Percentiles rank a stretch among this genome's conserved stretches.
phyloP scores from a whole-genome alignment of 169 alveolate species.

The Cryptosporidium parvum region DNA sequence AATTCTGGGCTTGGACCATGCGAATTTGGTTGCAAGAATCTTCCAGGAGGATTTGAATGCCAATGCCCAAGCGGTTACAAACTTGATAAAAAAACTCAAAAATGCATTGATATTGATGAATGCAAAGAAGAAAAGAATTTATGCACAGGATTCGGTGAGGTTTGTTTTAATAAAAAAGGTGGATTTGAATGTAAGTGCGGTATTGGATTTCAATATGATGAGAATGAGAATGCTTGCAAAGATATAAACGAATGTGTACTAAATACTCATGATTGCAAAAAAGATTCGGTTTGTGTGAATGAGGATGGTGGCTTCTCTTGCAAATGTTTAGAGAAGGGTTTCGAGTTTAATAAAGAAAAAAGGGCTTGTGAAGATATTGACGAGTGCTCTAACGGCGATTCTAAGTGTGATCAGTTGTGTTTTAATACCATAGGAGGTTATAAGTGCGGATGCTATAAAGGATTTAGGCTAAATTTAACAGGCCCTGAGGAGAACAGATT shows the following conservation, averaged over 20 bases:
- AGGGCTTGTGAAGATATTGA: conserved; percentile 79
- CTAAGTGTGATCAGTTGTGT: conserved; percentile 78
- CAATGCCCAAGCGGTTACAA: conserved; percentile 70
- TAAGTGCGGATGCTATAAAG: conserved; percentile 76
- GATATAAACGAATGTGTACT: conserved; percentile 79
- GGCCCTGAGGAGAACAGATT: conserved; percentile 46
- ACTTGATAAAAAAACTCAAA: conserved; percentile 54
- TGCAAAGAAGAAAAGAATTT: conserved; percentile 61
- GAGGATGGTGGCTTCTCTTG: conserved; percentile 77
- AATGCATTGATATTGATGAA: conserved; percentile 79
- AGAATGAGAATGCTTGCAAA: conserved; percentile 54
- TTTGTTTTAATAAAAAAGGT: conserved; percentile 78
- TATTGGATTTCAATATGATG: conserved; percentile 55
- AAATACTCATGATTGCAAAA: conserved; percentile 36
- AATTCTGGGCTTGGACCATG: conserved; percentile 45
- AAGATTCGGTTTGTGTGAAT: conserved; percentile 69
- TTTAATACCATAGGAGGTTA: conserved; percentile 80
- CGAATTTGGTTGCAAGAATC: conserved; percentile 60
- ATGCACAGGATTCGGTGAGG: conserved; percentile 72
- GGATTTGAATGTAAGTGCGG: conserved; percentile 79
- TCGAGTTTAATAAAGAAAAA: conserved; percentile 70
- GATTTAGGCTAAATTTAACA: conserved; percentile 65
- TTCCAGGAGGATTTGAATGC: conserved; percentile 69
- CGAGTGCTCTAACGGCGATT: conserved; percentile 78
- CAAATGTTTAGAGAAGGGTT: conserved; percentile 76